Evolutionary conservation across 352 stramenopile species (phyloP).

Genomic region (Peronospora destructor): DNA sequence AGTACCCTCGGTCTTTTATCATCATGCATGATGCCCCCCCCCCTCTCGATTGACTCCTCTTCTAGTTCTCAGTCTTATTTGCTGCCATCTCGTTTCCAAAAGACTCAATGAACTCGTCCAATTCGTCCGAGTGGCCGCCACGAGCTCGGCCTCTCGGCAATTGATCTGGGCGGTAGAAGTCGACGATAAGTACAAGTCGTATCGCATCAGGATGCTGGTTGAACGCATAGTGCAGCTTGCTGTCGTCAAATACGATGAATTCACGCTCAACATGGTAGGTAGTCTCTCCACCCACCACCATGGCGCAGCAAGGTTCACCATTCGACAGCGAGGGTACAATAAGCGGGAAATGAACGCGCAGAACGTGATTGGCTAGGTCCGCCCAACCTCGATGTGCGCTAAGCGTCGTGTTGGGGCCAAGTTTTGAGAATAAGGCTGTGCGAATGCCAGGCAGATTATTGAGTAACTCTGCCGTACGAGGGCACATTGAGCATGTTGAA

Average conservation of each 20-base stretch:
- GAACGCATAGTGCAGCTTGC: constrained; percentile 86
- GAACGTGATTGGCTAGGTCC: constrained; percentile 85
- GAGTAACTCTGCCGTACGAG: constrained; percentile 69
- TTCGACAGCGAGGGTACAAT: constrained; percentile 51
- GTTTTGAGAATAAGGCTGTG: constrained; percentile 86
- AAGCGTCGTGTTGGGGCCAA: constrained; percentile 72
- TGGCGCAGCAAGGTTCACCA: constrained; percentile 58
- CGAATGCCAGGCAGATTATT: constrained; percentile 56
- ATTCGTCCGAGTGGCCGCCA: constrained; percentile 80
- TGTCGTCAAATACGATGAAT: constrained; percentile 89
- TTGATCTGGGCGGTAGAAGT: constrained; percentile 79
- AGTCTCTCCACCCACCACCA: constrained; percentile 71
- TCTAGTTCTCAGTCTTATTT: constrained; percentile 12
- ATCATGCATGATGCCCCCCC: constrained; percentile 7
- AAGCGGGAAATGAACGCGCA: constrained; percentile 75
- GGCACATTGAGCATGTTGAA: constrained; percentile 67
- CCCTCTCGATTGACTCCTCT: neutral
- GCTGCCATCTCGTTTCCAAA: constrained; percentile 49
- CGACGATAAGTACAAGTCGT: constrained; percentile 80
- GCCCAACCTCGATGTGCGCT: constrained; percentile 78
- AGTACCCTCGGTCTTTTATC: constrained; percentile 1
- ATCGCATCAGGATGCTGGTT: constrained; percentile 65
- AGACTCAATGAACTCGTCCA: constrained; percentile 85
- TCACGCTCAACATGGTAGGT: constrained; percentile 63
- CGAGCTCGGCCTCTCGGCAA: constrained; percentile 71